Conservation (phyloP, 371 early-diverging fungal species). For the Globomyces sp. region DNA sequence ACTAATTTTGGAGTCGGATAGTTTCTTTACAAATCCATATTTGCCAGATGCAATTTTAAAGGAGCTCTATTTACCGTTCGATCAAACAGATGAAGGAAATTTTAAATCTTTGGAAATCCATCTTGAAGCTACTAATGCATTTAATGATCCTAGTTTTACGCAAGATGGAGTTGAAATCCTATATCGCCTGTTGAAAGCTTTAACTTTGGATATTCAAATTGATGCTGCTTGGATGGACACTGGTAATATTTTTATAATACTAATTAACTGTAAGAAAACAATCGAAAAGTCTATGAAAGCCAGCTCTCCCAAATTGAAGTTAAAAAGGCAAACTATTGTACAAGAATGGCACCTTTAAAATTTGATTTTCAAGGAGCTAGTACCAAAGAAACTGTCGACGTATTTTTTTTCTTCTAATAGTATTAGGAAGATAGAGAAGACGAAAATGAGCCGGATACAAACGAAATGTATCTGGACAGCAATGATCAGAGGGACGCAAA, state of each 20-base stretch:
- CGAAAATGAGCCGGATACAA: slow-evolving; percentile 25
- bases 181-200: slow-evolving; percentile 27
- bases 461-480: slow-evolving; percentile 16
- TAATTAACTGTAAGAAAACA: slow-evolving; percentile 23
- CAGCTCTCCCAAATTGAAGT: slow-evolving; percentile 47
- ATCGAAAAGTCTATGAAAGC: slow-evolving; percentile 40
- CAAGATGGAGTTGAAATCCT: slow-evolving; percentile 33
- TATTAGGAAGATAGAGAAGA: slow-evolving; percentile 45
- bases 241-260: slow-evolving; percentile 14
- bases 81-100: slow-evolving; percentile 27
- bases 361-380: slow-evolving; percentile 46
- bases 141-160: slow-evolving; percentile 42
- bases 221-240: slow-evolving; percentile 42
- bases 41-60: slow-evolving; percentile 44
- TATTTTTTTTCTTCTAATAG: no score
- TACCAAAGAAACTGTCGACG: slow-evolving; percentile 33
- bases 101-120: slow-evolving; percentile 27
- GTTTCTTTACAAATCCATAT: slow-evolving; percentile 44
- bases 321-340: slow-evolving; percentile 33
- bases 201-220: slow-evolving; percentile 37
- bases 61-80: slow-evolving; percentile 42
- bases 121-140: slow-evolving; percentile 31
- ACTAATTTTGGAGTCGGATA: slow-evolving; percentile 36
- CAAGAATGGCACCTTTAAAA: slow-evolving; percentile 38
- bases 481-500: slow-evolving; percentile 15